Conservation (phyloP, 1,284 basidiomycete species). For the Anthracocystis panici-leucophaei region DNA sequence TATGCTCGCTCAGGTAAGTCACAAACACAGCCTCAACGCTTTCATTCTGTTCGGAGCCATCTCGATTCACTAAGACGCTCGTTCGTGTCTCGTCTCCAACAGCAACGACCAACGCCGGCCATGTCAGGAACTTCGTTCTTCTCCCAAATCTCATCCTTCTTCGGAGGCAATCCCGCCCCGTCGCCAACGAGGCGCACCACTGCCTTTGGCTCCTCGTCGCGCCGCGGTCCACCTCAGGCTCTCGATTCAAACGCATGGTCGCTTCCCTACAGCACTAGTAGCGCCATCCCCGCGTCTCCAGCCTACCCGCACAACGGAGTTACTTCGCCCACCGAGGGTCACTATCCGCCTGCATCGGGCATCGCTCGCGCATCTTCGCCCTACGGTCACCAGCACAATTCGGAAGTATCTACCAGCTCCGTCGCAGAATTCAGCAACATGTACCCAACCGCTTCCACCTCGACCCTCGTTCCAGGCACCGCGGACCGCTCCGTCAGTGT, state of each 20-base stretch:
- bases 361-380: conserved; percentile 35
- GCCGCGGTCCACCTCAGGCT: conserved; percentile 46
- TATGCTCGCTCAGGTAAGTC: conserved; percentile 39
- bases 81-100: not conserved
- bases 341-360: conserved; percentile 43
- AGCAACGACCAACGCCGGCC: conserved; percentile 39
- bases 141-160: conserved; percentile 62
- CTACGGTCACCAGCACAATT: conserved; percentile 26
- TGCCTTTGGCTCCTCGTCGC: conserved; percentile 48
- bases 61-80: not conserved
- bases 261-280: conserved; percentile 52
- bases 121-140: conserved; percentile 54
- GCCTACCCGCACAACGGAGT: conserved; percentile 23
- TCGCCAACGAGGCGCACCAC: conserved; percentile 29
- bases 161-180: conserved; percentile 33
- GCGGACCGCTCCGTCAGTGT: conserved; percentile 20
- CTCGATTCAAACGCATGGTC: conserved; percentile 54
- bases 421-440: conserved; percentile 60
- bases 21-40: not conserved
- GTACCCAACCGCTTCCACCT: conserved; percentile 52
- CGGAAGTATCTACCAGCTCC: conserved; percentile 44
- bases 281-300: conserved; percentile 40
- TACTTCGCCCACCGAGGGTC: conserved; percentile 24
- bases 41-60: not conserved
- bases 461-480: conserved; percentile 44